Base-by-base conservation (phyloP, 2,329 filamentous ascomycete genomes). In the Cladorrhinum sp. region DNA sequence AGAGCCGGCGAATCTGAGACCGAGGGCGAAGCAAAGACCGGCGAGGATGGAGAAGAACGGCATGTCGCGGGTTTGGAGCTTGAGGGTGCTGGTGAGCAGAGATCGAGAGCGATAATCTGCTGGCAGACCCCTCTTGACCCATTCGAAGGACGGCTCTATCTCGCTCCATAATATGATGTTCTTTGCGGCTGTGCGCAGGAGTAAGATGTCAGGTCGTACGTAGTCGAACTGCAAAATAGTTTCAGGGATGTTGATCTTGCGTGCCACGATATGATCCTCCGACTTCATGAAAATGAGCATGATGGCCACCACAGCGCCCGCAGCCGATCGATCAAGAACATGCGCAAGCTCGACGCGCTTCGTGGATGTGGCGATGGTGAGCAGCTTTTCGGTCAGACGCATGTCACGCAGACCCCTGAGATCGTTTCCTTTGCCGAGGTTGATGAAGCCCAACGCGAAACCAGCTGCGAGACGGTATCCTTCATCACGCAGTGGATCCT, bases 241-340 rank as follows among this genome's bases (percentile, higher is more conserved):
- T 66, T 96, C 90, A 0, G 96, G 96, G 0, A 98, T 87, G 72
- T 98, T 92, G 57, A 99, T 88, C 77, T 97, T 98, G 59, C 88
- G 86, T 2, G 95, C 95, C 20, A 99, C 84, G 16, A 90, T 86
- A 62, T 86, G 83, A 71, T 99, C 91, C 65, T 96, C 91, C 0
- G 94, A 95, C 75, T 98, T 98, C 91, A 99, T 95, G 74, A 94
- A 99, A 30, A 99, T 94, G 58, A 99, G 82, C 1, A 92, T 86
- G 61, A 97, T 82, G 0, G 95, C 94, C 69, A 98, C 85, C 7
- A 96, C 92, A 1, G 95, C 94, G n/a, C 91, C 95, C 1, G 96
- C 91, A 9, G 92, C 95, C 5, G 94, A 93, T 68, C 94, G 89
- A 72, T 99, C 96, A 2, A 98, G 82, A 9, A 98, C 87, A 69